Evolutionary conservation across 305 asterid species (phyloP).

Genomic region (Andrographis paniculata): DNA sequence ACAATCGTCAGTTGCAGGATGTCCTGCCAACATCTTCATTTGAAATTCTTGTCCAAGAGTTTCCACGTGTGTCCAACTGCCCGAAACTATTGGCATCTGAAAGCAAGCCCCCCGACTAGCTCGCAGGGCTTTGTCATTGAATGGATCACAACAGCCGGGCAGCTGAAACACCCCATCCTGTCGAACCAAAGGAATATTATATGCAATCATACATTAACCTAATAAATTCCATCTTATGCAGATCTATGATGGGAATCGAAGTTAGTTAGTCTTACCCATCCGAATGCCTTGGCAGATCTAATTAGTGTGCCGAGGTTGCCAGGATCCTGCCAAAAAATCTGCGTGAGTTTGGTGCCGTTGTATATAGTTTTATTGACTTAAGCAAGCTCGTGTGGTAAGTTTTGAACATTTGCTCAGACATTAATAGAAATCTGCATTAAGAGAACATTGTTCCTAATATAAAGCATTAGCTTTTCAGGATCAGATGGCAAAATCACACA

Average conservation of each 20-base stretch:
- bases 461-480: no score
- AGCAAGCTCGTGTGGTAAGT: no score
- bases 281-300: slow-evolving; percentile 81
- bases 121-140: slow-evolving; percentile 84
- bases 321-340: slow-evolving; percentile 64
- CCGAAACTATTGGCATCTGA: slow-evolving; percentile 78
- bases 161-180: slow-evolving; percentile 81
- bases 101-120: slow-evolving; percentile 92
- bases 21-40: slow-evolving; percentile 85
- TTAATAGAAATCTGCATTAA: no score
- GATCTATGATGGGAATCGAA: not conserved
- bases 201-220: no score
- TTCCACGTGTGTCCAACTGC: slow-evolving; percentile 50
- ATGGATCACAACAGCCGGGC: slow-evolving; percentile 95
- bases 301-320: slow-evolving; percentile 90
- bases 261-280: slow-evolving; percentile 55
- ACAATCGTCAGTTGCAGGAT: slow-evolving; percentile 38
- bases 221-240: no score
- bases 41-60: slow-evolving; percentile 31
- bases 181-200: slow-evolving; percentile 5
- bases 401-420: no score
- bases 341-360: no score
- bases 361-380: no score
- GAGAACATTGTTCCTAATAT: no score
- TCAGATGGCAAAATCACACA: no score